Evolutionary conservation across 2,329 filamentous ascomycete species (phyloP), one percentile per base, ranked within the genome.

Genomic region (Cladosporium phlei): DNA sequence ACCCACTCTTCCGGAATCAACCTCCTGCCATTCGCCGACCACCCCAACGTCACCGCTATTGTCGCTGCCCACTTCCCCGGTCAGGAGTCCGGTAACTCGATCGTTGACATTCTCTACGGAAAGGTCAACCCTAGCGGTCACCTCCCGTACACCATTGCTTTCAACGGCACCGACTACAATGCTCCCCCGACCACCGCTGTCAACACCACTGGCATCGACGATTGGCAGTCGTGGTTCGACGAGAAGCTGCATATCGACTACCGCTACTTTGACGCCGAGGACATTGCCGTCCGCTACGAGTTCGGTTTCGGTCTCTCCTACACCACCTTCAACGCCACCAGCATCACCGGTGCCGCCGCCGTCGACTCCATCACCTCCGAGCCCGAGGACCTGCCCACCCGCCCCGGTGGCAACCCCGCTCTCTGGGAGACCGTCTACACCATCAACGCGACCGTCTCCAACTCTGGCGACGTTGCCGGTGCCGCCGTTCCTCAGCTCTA

Each of bases 201-300:
- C 44, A 38, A 38, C 37, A 38, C 44, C 27, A 47, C 44, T 16
- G 42, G 42, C 32, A 45, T 45, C 19, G 42, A 45, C 5, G 42
- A 44, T 32, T 38, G 37, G 34, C 87, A 94, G 59, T 86, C 91
- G 52, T 80, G 86, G 51, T 93, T 90, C 60, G 75, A 74, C 1
- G 86, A 94, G 59, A 86, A 86, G 0, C 68, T 95, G 0, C 88
- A 88, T 60, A 82, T 93, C 53, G 89, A 95, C 69, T 94, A 95
- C 67, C 82, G 88, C 8, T 78, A 89, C 64, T 89, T 95, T 55
- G 88, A 95, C 69, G 85, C 83, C 60, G 66, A 82, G 43, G 71
- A 74, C 45, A 82, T 90, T 50, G 72, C 73, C 6, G 88, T 88
- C 1, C 83, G 85, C 2, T 95, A 82, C 61, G 85, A 87, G 38